Conservation (phyloP, 2,329 filamentous ascomycete species). For the Cercospora nicotianae region DNA sequence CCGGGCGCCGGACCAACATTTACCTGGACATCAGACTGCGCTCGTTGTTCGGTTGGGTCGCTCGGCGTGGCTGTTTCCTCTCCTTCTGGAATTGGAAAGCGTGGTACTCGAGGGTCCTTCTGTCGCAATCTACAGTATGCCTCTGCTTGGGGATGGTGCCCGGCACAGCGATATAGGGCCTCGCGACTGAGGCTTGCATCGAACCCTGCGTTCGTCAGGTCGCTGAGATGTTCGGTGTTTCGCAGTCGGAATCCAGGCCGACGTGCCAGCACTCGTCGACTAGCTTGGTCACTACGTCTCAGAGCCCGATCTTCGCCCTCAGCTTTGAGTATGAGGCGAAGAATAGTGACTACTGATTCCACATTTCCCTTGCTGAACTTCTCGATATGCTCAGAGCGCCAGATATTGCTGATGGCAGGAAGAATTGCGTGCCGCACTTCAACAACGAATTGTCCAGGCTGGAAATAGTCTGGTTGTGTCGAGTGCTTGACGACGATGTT, state of each 20-base stretch:
- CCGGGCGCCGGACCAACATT: slow-evolving; percentile 34
- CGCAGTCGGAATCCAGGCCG: slow-evolving; percentile 55
- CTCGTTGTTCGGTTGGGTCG: not conserved
- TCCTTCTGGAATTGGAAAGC: slow-evolving; percentile 35
- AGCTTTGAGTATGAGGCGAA: slow-evolving; percentile 74
- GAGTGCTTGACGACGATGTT: slow-evolving; percentile 48
- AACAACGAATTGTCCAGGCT: slow-evolving; percentile 74
- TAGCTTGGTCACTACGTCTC: slow-evolving; percentile 62
- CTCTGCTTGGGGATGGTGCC: slow-evolving; percentile 58
- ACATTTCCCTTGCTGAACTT: slow-evolving; percentile 75
- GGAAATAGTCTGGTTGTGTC: slow-evolving; percentile 59
- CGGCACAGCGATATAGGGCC: slow-evolving; percentile 79
- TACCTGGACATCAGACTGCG: slow-evolving; percentile 9
- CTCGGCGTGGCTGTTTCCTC: slow-evolving; percentile 7
- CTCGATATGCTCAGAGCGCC: slow-evolving; percentile 82
- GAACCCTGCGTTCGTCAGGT: slow-evolving; percentile 53
- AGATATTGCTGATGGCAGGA: slow-evolving; percentile 73
- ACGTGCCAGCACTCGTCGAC: slow-evolving; percentile 47
- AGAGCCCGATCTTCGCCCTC: slow-evolving; percentile 70
- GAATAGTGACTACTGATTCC: slow-evolving; percentile 76
- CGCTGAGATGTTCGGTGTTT: slow-evolving; percentile 46
- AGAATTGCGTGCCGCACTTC: slow-evolving; percentile 80
- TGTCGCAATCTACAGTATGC: slow-evolving; percentile 68
- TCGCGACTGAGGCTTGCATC: slow-evolving; percentile 69
- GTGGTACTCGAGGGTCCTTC: slow-evolving; percentile 28